Conservation (phyloP, 2,329 filamentous ascomycete genomes). For the Aspergillus vadensis region DNA sequence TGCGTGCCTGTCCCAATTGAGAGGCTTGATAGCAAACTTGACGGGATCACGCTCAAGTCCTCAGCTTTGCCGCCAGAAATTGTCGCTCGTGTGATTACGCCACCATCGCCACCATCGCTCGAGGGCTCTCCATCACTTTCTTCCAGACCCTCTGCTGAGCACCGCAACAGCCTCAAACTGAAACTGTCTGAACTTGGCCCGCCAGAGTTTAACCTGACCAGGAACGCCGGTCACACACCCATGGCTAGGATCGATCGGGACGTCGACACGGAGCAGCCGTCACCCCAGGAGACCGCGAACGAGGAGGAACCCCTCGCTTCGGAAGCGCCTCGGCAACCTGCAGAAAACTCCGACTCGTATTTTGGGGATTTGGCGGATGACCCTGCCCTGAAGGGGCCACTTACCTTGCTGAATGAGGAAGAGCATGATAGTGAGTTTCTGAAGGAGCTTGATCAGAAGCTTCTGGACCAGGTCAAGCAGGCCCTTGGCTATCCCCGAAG, state of each 20-base stretch:
- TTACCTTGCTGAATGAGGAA: slow-evolving; percentile 46
- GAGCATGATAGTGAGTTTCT: slow-evolving; percentile 45
- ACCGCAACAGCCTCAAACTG: slow-evolving; percentile 36
- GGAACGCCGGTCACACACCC: slow-evolving; percentile 49
- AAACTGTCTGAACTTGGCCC: slow-evolving; percentile 41
- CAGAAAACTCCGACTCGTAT: slow-evolving; percentile 45
- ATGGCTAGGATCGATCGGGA: slow-evolving; percentile 45
- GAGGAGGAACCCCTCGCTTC: slow-evolving; percentile 37
- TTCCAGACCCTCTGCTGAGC: slow-evolving; percentile 26
- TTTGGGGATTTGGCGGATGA: slow-evolving; percentile 46
- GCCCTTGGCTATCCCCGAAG: slow-evolving; percentile 28
- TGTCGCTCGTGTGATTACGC: slow-evolving; percentile 47
- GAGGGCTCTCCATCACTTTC: slow-evolving; percentile 31
- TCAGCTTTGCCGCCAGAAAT: slow-evolving; percentile 47
- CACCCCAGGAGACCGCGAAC: slow-evolving; percentile 24
- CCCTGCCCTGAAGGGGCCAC: slow-evolving; percentile 46
- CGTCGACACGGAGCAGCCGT: slow-evolving; percentile 31
- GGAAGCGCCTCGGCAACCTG: slow-evolving; percentile 37
- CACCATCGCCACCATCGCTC: slow-evolving; percentile 37
- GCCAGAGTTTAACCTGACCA: slow-evolving; percentile 43
- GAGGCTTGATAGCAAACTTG: slow-evolving; percentile 48
- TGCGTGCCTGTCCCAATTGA: slow-evolving; percentile 49
- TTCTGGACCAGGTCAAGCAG: slow-evolving; percentile 44
- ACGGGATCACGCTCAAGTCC: slow-evolving; percentile 52
- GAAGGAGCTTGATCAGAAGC: slow-evolving; percentile 45